Percentiles rank a stretch among this genome's conserved stretches.
Evolutionary conservation across 78 protist species (phyloP).

Genomic region (Dictyostelium discoideum): DNA sequence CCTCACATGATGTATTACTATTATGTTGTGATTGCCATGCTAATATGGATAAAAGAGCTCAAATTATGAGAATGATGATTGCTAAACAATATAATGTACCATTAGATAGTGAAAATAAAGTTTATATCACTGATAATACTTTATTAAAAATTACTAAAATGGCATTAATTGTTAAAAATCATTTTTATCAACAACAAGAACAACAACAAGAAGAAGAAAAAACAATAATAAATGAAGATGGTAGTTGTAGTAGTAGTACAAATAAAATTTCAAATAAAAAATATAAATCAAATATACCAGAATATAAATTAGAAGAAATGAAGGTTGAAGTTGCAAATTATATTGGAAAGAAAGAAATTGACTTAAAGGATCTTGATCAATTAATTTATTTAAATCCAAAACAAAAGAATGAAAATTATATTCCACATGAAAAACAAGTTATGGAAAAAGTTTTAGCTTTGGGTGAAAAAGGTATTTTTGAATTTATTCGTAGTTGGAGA

Average conservation of each 20-base stretch:
- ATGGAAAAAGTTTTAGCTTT: constrained; percentile 55
- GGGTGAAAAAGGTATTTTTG: constrained; percentile 56
- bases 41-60: constrained; percentile 26
- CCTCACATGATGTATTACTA: constrained; percentile 39
- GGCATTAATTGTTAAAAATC: constrained; percentile 3
- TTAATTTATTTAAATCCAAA: constrained; percentile 2
- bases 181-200: neutral
- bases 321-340: constrained; percentile 4
- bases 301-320: constrained; percentile 20
- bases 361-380: neutral
- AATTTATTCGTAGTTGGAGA: constrained; percentile 54
- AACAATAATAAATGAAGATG: neutral
- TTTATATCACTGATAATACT: neutral
- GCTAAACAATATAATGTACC: constrained; percentile 34
- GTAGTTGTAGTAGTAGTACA: neutral
- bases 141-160: neutral
- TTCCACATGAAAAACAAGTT: constrained; percentile 54
- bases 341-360: neutral
- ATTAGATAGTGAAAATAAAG: neutral
- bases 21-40: constrained; percentile 67
- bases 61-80: constrained; percentile 56
- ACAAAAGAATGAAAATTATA: constrained; percentile 10
- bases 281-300: neutral
- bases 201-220: neutral
- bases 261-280: neutral